phyloP scores from a whole-genome alignment of 257 asterid species.

The Petunia axillaris region DNA sequence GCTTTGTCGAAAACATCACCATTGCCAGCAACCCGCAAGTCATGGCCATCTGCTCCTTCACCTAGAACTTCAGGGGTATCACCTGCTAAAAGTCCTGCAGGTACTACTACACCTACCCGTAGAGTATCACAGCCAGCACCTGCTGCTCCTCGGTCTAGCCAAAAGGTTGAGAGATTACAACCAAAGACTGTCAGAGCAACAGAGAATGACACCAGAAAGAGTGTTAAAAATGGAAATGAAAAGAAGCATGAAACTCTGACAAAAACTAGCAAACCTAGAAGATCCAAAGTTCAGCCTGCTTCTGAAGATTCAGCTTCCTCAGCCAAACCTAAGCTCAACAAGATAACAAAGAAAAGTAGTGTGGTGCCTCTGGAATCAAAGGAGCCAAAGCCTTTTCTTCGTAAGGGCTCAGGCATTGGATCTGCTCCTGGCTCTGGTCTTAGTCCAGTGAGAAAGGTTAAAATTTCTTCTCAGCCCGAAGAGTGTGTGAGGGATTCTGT shows the following conservation, averaged over 20 bases:
- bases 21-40: constrained; percentile 79
- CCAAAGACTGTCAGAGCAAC: constrained; percentile 51
- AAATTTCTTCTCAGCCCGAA: constrained; percentile 43
- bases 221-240: constrained; percentile 47
- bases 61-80: constrained; percentile 60
- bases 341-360: constrained; percentile 83
- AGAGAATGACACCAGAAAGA: constrained; percentile 54
- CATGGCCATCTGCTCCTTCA: constrained; percentile 85
- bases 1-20: constrained; percentile 54
- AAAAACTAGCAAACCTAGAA: constrained; percentile 53
- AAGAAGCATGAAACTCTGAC: constrained; percentile 56
- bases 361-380: constrained; percentile 86
- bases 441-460: constrained; percentile 51
- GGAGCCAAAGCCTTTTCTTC: constrained; percentile 72
- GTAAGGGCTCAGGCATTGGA: constrained; percentile 71
- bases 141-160: constrained; percentile 47
- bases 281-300: constrained; percentile 55
- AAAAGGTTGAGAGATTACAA: constrained; percentile 57
- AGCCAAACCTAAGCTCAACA: constrained; percentile 64
- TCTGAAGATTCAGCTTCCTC: constrained; percentile 55
- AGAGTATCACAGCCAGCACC: constrained; percentile 67
- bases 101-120: constrained; percentile 55
- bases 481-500: constrained; percentile 43
- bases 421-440: constrained; percentile 51
- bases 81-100: constrained; percentile 59